A percentile compares a stretch with the other conserved stretches of the same genome.
These are phyloP conservation scores for Tulasnella calospora DNA, from an alignment of 768 basidiomycete species.

Conservation along the genomic window DNA sequence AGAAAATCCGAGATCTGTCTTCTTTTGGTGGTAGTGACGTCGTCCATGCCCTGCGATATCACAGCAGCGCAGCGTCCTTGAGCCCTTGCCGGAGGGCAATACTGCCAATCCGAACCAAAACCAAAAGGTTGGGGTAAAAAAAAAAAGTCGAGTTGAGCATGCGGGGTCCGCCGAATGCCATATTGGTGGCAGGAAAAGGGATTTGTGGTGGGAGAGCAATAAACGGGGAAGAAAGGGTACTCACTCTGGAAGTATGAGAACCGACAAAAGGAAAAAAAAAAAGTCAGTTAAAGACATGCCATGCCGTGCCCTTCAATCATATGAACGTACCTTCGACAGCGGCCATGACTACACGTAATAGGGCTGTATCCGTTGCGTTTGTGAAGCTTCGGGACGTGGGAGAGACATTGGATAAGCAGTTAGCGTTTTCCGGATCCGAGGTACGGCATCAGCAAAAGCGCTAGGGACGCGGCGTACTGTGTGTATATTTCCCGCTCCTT, in stretches of 20 bases:
- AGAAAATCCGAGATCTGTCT: neutral
- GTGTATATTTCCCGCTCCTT: conserved; percentile 90
- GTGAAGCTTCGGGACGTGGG: conserved; percentile 55
- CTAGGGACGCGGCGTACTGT: conserved; percentile 53
- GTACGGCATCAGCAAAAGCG: neutral
- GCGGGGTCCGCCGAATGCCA: conserved; percentile 31
- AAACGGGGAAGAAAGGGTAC: conserved; percentile 39
- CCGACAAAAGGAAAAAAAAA: conserved; percentile 20
- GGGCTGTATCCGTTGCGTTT: conserved; percentile 83
- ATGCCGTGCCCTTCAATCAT: neutral
- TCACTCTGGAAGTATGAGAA: conserved; percentile 53
- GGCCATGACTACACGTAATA: conserved; percentile 89
- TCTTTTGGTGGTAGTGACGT: neutral
- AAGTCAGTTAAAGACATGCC: neutral
- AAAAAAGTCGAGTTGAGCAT: conserved; percentile 29
- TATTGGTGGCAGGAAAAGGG: conserved; percentile 28
- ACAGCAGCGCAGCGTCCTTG: conserved; percentile 61
- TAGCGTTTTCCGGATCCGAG: neutral
- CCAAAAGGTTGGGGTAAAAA: neutral
- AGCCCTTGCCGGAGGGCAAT: conserved; percentile 65
- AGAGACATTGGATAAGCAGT: conserved; percentile 23
- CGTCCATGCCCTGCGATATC: conserved; percentile 29
- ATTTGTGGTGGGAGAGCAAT: conserved; percentile 27
- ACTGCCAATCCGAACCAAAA: conserved; percentile 39
- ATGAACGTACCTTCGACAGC: conserved; percentile 78